Evolutionary conservation across 495 filamentous ascomycete species (phyloP), one percentile per base, ranked within the genome.

Genomic region (Physcia stellaris): DNA sequence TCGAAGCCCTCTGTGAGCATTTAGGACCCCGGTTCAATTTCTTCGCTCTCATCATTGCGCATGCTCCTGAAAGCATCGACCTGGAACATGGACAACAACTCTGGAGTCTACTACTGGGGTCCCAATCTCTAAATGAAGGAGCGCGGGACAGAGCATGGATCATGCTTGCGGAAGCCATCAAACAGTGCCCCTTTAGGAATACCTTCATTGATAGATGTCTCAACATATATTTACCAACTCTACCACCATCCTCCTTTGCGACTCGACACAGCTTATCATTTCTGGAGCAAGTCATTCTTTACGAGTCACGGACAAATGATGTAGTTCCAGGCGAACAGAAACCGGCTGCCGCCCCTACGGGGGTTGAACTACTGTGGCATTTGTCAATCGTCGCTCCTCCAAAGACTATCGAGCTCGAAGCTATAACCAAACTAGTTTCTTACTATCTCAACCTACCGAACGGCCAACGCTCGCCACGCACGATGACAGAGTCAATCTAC

Each of bases 361-460:
- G 78, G 6, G 66, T 83, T 35, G 83, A 90, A 37, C 68, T 83
- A 29, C 63, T 95, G 33, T 96, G 88, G 88, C 73, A 71, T 12
- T 75, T 94, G 50, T 76, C 88, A 13, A 52, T 94, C 33, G 75
- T 68, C 15, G 77, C 83, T 10, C 75, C 74, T 3, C 61, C 67
- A n/a, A 67, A 70, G 31, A 77, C 72, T 1, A 77, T 92, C 33
- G 85, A 84, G 44, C 58, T 66, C 4, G 58, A 68, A 31, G 78
- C 81, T 3, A 87, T 79, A 18, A 61, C 63, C 24, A 69, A 73
- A 15, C 71, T 94, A 6, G 83, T 86, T 24, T 65, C 76, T 21
- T 64, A 82, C n/a, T 93, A 87, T 46, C 54, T 94, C 11, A 75
- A 80, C 37, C 59, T 69, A 26, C 45, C 35, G 4, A 53, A 64